Evolutionary conservation across 1,284 basidiomycete species (phyloP), one percentile per base, ranked within the genome.

Genomic region (Cystodermella granulosa): DNA sequence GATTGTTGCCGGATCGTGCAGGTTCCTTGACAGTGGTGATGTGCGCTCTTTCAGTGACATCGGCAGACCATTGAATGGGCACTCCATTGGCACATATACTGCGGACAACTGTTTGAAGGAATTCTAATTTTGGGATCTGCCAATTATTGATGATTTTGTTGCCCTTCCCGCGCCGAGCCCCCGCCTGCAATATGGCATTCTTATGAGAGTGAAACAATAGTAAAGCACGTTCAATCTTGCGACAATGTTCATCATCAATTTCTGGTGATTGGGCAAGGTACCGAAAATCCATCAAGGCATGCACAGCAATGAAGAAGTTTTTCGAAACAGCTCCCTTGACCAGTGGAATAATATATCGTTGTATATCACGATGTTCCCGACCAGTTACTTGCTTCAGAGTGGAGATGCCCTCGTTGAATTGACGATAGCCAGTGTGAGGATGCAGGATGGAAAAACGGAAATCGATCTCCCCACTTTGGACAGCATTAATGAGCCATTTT

Each of bases 121-220:
- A 51, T 40, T 68, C 60, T 0, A 68, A 43, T 42, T 67, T 68
- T 2, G 61, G 61, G 28, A 65, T 65, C 24, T 57, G 35, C 51
- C 53, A 63, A 44, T 61, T 43, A n/a, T 53, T 31, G 28, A 63
- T 58, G 1, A 46, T 34, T 22, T 31, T 43, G 23, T 43, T 38
- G 11, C 37, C 26, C 46, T 56, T 56, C 24, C 58, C 54, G 11
- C 8, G 24, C 7, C 54, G 48, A 16, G 51, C 59, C 15, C 53
- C 53, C 14, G 55, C 52, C 20, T 44, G 40, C 4, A 62, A 34
- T 31, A 66, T 56, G 11, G 46, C 39, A 1, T 56, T 26, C 40
- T 66, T 66, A 51, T 57, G 31, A 5, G 42, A 3, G 45, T 67
- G 63, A 31, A 67, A 67, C 18, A 50, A 40, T 2, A 38, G 15